phyloP scores from a whole-genome alignment of 441 rosid species.

The Corymbia calophylla region DNA sequence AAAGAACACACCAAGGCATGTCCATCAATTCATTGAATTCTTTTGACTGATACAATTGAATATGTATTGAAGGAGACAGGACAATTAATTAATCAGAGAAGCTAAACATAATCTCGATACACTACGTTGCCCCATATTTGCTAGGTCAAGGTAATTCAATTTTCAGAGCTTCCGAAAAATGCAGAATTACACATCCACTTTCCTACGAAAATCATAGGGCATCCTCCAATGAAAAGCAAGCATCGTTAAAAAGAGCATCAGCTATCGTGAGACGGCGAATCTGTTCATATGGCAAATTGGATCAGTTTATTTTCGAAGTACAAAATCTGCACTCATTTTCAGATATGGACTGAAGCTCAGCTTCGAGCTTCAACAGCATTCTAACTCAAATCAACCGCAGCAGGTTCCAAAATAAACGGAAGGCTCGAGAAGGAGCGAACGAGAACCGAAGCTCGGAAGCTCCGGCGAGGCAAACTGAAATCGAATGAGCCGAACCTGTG shows the following conservation, averaged over 20 bases:
- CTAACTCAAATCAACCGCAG: neutral
- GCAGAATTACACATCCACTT: neutral
- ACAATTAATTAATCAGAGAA: neutral
- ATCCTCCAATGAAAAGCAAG: neutral
- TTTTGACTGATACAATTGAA: neutral
- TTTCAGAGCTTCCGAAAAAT: neutral
- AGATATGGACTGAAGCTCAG: neutral
- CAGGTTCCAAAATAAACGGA: neutral
- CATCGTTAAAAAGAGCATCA: neutral
- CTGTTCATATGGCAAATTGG: neutral
- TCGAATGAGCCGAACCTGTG: neutral
- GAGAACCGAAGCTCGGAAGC: neutral
- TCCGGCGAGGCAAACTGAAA: neutral
- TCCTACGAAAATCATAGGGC: neutral
- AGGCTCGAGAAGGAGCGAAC: neutral
- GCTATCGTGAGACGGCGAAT: neutral
- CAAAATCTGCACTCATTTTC: neutral
- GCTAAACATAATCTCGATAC: neutral
- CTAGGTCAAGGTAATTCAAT: neutral
- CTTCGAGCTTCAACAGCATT: neutral
- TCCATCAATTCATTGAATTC: neutral
- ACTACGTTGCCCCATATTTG: neutral
- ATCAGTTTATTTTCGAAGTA: neutral
- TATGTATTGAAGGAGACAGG: neutral
- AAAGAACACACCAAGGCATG: neutral